Evolutionary conservation across 768 basidiomycete species (phyloP), one percentile per base, ranked within the genome.

Genomic region (Chlorophyllum brunneum): DNA sequence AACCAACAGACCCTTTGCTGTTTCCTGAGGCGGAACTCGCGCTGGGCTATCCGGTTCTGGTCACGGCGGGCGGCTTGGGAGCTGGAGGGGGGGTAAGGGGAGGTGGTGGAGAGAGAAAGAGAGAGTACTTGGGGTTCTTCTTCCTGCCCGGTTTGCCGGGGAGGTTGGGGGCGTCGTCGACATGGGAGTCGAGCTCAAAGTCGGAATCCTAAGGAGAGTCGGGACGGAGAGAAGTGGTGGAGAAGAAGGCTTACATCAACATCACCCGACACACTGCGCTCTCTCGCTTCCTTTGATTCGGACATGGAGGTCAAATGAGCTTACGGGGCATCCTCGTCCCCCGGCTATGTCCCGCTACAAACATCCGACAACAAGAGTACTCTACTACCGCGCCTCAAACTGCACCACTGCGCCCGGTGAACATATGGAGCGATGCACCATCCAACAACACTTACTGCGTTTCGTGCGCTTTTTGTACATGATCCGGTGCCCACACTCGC

Each of bases 381-480:
- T 30, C 27, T 39, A 59, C 71, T 65, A 92, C 61, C 90, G 83
- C 37, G 91, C 91, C 70, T 93, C 90, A 55, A 88, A 87, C 72
- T 88, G 86, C 2, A 88, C 86, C 86, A 88, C 86, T 87, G 56
- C 55, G 50, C 58, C 36, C 33, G 18, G 46, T 60, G 20, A 50
- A 48, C 41, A 61, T 38, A 60, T 51, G 39, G 40, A 23, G 39
- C 26, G 36, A 44, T n/a, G 24, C 36, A 20, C n/a, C 48, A 36
- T 2, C n/a, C 48, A 36, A 58, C 10, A 30, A 41, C 23, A 74
- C 93, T 65, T 61, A 98, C 95, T 95, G 77, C 92, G 77, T 64
- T 81, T 90, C 20, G 94, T 95, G 62, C 95, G 76, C 69, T 95
- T 97, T 73, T 98, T 98, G 72, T 97, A 98, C 92, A 98, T 94